Evolutionary conservation across 306 rosid genomes (phyloP).

Genomic region (Cicer bijugum): DNA sequence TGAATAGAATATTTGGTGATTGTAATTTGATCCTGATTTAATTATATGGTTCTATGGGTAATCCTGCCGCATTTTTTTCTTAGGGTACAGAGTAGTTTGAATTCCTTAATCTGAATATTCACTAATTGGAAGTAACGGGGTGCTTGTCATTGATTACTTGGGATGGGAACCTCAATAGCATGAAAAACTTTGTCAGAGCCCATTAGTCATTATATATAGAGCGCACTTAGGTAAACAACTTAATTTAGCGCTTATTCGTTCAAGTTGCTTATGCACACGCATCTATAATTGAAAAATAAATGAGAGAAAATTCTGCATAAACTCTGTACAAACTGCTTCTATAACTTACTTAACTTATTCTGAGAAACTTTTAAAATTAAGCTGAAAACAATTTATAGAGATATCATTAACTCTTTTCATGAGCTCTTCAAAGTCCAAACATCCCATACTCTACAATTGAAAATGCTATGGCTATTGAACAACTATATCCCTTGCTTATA

Average conservation of each 20-base stretch:
- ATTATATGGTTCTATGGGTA: slow-evolving; percentile 32
- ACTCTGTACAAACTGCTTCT: background rate
- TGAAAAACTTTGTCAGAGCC: slow-evolving; percentile 8
- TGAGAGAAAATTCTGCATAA: slow-evolving; percentile 1
- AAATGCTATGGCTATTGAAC: slow-evolving; percentile 24
- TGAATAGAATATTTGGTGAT: background rate
- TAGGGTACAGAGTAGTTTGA: background rate
- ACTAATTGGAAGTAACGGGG: slow-evolving; percentile 17
- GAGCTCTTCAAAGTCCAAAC: background rate
- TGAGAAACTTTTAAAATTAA: background rate
- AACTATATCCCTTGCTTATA: slow-evolving; percentile 21
- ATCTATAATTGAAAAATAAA: background rate
- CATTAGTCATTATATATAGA: background rate
- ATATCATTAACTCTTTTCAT: background rate
- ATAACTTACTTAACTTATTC: background rate
- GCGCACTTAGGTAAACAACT: background rate
- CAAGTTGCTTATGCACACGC: background rate
- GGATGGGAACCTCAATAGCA: slow-evolving; percentile 15
- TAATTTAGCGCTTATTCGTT: background rate
- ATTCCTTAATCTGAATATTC: slow-evolving; percentile 8
- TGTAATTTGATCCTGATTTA: slow-evolving; percentile 37
- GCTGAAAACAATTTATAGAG: slow-evolving; percentile 1
- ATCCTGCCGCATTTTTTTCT: slow-evolving; percentile 12
- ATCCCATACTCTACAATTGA: background rate
- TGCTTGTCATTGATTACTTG: slow-evolving; percentile 29